A percentile compares a stretch with the other conserved stretches of the same genome.
Evolutionary conservation across 2,329 filamentous ascomycete genomes (phyloP).

Genomic region (Hawksworthiomyces lignivorus): DNA sequence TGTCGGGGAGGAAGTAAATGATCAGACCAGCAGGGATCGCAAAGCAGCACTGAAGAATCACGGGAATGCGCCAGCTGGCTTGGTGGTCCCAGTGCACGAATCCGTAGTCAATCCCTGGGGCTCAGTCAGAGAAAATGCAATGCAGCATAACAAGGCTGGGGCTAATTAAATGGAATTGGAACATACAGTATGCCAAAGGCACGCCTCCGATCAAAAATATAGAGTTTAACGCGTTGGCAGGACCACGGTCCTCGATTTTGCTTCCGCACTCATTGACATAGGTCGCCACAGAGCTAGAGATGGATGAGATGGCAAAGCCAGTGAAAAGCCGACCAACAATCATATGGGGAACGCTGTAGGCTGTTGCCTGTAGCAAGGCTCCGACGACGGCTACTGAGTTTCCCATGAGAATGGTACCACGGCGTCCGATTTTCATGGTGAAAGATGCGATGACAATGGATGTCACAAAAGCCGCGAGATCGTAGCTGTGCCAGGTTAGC

Average conservation of each 20-base stretch:
- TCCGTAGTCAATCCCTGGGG: conserved; percentile 2
- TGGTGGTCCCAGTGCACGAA: conserved; percentile 1
- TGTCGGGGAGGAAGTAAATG: conserved; percentile 1
- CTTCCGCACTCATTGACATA: conserved; percentile 2
- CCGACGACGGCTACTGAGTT: neutral
- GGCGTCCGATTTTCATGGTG: conserved; percentile 4
- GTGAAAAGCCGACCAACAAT: conserved; percentile 1
- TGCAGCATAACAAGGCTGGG: too few relatives aligned
- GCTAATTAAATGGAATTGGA: neutral
- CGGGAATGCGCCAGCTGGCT: conserved; percentile 2
- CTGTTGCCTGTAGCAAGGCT: neutral
- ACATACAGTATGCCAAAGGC: conserved; percentile 1
- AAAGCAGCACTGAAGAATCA: conserved; percentile 4
- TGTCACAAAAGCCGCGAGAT: conserved; percentile 1
- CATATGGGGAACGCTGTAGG: neutral
- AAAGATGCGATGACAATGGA: conserved; percentile 1
- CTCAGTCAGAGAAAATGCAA: too few relatives aligned
- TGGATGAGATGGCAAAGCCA: conserved; percentile 2
- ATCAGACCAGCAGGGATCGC: neutral
- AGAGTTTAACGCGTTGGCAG: neutral
- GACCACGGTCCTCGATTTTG: neutral
- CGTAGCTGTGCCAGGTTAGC: neutral
- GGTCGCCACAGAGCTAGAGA: conserved; percentile 1
- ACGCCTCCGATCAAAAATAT: conserved; percentile 4
- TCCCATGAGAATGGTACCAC: conserved; percentile 1